These are phyloP conservation scores for Neurospora terricola DNA, from an alignment of 495 filamentous ascomycete genomes.

Conservation along the genomic window DNA sequence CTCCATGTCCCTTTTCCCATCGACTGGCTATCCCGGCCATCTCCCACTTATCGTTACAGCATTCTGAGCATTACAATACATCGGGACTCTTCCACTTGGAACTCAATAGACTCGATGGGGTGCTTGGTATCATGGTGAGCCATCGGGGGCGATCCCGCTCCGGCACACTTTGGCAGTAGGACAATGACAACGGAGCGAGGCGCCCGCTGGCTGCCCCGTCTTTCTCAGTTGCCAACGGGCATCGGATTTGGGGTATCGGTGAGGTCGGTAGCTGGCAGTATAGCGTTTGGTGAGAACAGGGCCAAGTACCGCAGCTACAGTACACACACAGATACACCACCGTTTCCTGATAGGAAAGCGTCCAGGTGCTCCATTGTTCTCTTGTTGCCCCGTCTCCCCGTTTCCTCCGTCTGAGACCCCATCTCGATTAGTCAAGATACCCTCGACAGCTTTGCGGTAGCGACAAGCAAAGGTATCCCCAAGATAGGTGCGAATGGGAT, in stretches of 20 bases:
- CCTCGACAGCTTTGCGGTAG: neutral
- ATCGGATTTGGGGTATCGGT: neutral
- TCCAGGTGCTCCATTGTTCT: neutral
- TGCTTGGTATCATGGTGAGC: neutral
- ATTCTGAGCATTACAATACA: neutral
- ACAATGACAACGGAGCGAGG: neutral
- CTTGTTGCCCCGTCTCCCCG: neutral
- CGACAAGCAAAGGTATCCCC: neutral
- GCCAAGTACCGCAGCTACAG: conserved; percentile 9
- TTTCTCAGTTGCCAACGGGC: neutral
- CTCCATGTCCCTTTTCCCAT: neutral
- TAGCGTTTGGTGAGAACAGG: neutral
- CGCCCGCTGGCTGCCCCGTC: neutral
- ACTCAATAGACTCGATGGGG: neutral
- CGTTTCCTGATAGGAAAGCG: neutral
- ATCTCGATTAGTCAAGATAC: neutral
- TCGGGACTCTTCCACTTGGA: neutral
- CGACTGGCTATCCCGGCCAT: neutral
- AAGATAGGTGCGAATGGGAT: neutral
- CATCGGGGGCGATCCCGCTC: conserved; percentile 7
- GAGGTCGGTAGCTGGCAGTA: conserved; percentile 5
- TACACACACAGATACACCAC: conserved; percentile 1
- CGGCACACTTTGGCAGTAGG: conserved; percentile 2
- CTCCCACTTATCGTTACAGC: neutral
- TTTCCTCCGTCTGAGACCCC: neutral